These are phyloP conservation scores for Fusarium proliferatum DNA, from an alignment of 2,329 filamentous ascomycete species.

Conservation along the genomic window DNA sequence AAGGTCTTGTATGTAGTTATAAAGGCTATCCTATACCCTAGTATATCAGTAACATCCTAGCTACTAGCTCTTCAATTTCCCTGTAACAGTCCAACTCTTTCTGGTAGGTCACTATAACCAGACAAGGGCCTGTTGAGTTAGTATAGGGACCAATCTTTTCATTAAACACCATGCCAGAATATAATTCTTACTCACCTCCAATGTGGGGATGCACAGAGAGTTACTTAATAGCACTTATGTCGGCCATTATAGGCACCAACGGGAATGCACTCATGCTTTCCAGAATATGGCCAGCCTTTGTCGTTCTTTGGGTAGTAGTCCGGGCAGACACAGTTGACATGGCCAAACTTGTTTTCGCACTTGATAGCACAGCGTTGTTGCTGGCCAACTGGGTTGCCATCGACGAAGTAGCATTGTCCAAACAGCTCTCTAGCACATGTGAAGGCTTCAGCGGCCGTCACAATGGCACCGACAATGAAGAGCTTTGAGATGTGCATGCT, in stretches of 20 bases:
- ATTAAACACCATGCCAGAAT: neutral
- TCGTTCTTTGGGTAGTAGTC: neutral
- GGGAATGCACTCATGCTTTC: neutral
- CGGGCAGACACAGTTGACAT: neutral
- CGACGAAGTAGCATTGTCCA: neutral
- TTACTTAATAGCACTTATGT: neutral
- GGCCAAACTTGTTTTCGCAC: neutral
- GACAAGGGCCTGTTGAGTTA: neutral
- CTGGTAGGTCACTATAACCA: too few species aligned
- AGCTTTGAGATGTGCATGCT: neutral
- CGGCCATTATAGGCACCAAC: neutral
- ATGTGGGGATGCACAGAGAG: accelerated
- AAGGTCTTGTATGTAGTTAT: neutral
- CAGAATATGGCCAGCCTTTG: neutral
- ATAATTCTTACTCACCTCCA: neutral
- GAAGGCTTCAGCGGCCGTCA: neutral
- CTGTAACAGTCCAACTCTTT: neutral
- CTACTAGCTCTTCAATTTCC: neutral
- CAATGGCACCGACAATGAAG: neutral
- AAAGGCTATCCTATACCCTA: neutral
- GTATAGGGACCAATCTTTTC: too few species aligned
- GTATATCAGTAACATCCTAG: neutral
- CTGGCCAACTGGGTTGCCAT: neutral
- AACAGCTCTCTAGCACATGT: neutral
- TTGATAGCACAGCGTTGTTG: neutral